These are phyloP conservation scores for Albugo candida DNA, from an alignment of 352 stramenopile species.

Conservation along the genomic window DNA sequence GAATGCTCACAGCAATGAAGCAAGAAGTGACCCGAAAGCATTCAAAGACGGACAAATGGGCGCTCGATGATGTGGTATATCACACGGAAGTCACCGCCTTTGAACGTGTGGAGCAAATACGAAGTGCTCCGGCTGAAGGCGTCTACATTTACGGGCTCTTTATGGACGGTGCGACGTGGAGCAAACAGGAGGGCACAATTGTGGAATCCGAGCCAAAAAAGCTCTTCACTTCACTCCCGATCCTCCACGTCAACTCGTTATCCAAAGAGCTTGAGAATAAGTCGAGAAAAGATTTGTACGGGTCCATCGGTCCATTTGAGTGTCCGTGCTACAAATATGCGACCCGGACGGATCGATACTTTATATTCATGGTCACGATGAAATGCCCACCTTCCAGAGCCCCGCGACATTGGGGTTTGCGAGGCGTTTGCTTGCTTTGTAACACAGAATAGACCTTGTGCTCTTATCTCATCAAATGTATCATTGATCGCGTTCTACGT, in stretches of 20 bases:
- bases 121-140: constrained; percentile 77
- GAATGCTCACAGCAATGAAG: constrained; percentile 97
- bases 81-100: constrained; percentile 92
- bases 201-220: constrained; percentile 94
- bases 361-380: constrained; percentile 92
- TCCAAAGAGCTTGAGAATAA: constrained; percentile 86
- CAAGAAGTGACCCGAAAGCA: constrained; percentile 96
- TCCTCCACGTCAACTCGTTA: constrained; percentile 92
- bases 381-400: constrained; percentile 76
- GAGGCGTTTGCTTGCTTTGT: constrained; percentile 86
- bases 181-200: constrained; percentile 82
- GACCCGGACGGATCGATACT: constrained; percentile 87
- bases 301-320: constrained; percentile 82
- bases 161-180: constrained; percentile 93
- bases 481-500: too few species aligned
- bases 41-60: constrained; percentile 93
- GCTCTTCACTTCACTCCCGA: constrained; percentile 88
- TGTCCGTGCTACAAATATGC: constrained; percentile 96
- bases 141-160: constrained; percentile 97
- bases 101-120: constrained; percentile 82
- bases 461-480: background rate
- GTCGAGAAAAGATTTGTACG: constrained; percentile 85
- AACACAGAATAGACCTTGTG: constrained; percentile 73
- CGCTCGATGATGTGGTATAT: constrained; percentile 95
- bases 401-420: constrained; percentile 87